Evolutionary conservation across 495 filamentous ascomycete species (phyloP).

Genomic region (Penicillium crystallinum): DNA sequence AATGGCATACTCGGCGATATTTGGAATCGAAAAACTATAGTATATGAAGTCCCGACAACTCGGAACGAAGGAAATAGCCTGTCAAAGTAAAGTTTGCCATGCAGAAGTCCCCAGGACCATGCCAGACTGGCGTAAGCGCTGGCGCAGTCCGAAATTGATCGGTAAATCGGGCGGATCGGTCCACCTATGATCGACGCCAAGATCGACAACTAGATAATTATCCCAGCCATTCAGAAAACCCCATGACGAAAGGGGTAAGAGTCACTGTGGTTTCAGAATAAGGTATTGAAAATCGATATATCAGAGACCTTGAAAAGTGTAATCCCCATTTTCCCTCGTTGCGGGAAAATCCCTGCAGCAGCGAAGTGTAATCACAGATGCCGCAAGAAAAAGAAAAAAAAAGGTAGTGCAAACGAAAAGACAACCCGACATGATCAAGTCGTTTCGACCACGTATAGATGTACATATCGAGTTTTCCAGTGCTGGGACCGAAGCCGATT

Average conservation of each 20-base stretch:
- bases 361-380: background rate
- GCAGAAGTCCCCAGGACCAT: background rate
- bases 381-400: background rate
- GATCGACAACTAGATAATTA: background rate
- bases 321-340: background rate
- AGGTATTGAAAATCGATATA: conserved; percentile 1
- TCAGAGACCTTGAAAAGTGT: background rate
- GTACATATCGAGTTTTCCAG: conserved; percentile 1
- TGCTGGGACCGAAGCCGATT: conserved; percentile 4
- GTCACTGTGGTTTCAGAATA: background rate
- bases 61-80: background rate
- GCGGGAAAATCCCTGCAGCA: background rate
- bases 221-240: background rate
- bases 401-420: too few species aligned
- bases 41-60: background rate
- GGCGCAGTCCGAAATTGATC: background rate
- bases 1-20: background rate
- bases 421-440: background rate
- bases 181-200: background rate
- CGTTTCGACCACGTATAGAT: background rate
- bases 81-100: background rate
- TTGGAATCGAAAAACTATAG: background rate
- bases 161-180: background rate
- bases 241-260: background rate
- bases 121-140: background rate